These are phyloP conservation scores for Tripterygium wilfordii DNA, from an alignment of 177 flowering plant genomes.

Conservation along the genomic window DNA sequence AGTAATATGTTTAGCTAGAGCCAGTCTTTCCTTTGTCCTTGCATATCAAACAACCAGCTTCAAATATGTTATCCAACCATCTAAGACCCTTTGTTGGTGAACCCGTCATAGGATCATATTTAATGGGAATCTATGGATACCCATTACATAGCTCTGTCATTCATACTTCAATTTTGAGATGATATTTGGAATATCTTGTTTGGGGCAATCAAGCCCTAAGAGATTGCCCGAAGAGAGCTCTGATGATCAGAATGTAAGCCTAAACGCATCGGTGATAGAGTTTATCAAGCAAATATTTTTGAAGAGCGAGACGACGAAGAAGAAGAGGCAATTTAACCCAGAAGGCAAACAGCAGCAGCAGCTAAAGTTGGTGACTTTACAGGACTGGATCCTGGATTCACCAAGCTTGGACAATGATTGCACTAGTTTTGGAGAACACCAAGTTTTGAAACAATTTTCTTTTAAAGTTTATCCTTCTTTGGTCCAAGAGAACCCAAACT, in stretches of 20 bases:
- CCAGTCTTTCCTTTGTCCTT: too few relatives aligned
- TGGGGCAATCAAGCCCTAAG: not conserved
- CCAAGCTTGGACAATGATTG: constrained; percentile 5
- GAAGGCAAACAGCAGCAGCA: not conserved
- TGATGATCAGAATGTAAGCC: not conserved
- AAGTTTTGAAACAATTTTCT: constrained; percentile 8
- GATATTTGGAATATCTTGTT: too few relatives aligned
- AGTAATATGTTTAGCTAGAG: too few relatives aligned
- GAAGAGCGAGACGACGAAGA: not conserved
- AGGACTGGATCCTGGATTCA: constrained; percentile 24
- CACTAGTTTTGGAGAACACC: constrained; percentile 13
- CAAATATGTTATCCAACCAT: too few relatives aligned
- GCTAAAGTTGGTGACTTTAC: constrained; percentile 13
- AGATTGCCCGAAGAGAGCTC: constrained; percentile 1
- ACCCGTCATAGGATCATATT: too few relatives aligned
- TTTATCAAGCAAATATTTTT: constrained; percentile 4
- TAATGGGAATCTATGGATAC: too few relatives aligned
- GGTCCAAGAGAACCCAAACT: not conserved
- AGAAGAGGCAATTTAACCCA: constrained; percentile 6
- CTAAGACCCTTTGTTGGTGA: too few relatives aligned
- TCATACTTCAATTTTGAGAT: too few relatives aligned
- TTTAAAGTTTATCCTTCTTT: constrained; percentile 13
- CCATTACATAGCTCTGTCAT: too few relatives aligned
- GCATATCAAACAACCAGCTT: too few relatives aligned
- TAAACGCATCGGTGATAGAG: not conserved